phyloP scores from a whole-genome alignment of 1,139 yeast species.

The Protomyces inouyei region DNA sequence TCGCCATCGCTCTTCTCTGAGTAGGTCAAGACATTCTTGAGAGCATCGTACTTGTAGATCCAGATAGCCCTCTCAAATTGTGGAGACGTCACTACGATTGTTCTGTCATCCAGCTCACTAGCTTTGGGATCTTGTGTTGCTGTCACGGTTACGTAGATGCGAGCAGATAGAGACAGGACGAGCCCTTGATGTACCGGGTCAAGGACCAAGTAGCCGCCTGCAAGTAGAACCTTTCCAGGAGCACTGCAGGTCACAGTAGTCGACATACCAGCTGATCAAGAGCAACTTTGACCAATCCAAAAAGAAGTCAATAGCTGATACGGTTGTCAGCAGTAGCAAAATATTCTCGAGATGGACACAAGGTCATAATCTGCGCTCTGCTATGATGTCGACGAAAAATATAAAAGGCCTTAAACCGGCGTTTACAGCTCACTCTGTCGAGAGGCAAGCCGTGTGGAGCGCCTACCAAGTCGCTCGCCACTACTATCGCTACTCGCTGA shows the following conservation, averaged over 20 bases:
- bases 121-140: neutral
- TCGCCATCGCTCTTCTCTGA: conserved; percentile 35
- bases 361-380: no score
- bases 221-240: conserved; percentile 90
- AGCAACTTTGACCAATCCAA: no score
- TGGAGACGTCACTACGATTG: conserved; percentile 59
- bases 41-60: conserved; percentile 37
- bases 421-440: neutral
- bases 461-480: neutral
- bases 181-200: conserved; percentile 71
- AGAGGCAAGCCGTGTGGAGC: neutral
- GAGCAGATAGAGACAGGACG: conserved; percentile 80
- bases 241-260: conserved; percentile 50
- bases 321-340: no score
- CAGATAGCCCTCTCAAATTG: conserved; percentile 73
- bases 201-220: conserved; percentile 89
- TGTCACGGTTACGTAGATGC: conserved; percentile 68
- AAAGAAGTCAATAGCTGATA: no score
- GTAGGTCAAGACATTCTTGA: conserved; percentile 30
- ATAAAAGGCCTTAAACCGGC: no score
- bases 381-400: no score
- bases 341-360: no score
- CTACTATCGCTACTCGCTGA: neutral
- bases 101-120: conserved; percentile 17
- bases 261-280: no score